A percentile compares a stretch with the other conserved stretches of the same genome.
Evolutionary conservation across 164 flowering plant genomes (phyloP).

Genomic region (Warburgia ugandensis): DNA sequence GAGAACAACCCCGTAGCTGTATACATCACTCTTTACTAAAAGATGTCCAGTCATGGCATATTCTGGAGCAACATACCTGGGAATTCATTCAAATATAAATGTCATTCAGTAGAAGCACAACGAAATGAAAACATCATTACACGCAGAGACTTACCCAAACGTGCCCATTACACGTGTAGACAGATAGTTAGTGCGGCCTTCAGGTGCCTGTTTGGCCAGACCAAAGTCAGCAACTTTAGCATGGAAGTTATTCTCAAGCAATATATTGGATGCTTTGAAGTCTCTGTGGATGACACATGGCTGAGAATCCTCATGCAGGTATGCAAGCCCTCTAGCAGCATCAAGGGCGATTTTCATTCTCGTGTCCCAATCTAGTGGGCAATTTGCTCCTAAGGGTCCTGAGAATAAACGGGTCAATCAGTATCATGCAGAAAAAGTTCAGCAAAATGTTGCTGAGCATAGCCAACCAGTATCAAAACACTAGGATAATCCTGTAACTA

Average conservation of each 20-base stretch:
- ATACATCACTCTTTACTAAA: constrained; percentile 95
- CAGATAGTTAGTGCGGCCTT: constrained; percentile 70
- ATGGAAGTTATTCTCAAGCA: constrained; percentile 85
- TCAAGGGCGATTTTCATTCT: constrained; percentile 99
- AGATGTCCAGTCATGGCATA: constrained; percentile 99
- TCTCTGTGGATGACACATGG: constrained; percentile 97
- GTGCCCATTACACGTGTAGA: constrained; percentile 99
- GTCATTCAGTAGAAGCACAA: background rate
- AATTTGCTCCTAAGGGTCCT: constrained; percentile 83
- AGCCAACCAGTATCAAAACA: no score
- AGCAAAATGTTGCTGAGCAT: no score
- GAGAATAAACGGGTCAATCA: constrained; percentile 12
- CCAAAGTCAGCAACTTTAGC: constrained; percentile 99
- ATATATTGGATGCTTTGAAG: constrained; percentile 93
- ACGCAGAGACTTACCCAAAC: constrained; percentile 57
- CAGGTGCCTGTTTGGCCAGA: constrained; percentile 94
- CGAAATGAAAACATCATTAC: background rate
- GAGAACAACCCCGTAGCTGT: constrained; percentile 96
- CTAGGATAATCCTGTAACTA: background rate
- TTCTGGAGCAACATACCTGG: constrained; percentile 98
- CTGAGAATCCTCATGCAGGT: constrained; percentile 95
- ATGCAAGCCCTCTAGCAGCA: constrained; percentile 98
- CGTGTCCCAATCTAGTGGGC: constrained; percentile 92
- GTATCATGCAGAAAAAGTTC: background rate
- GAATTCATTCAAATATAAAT: constrained; percentile 9